A percentile compares a stretch with the other conserved stretches of the same genome.
Conservation (phyloP, 176 grass and related monocot genomes). For the Carex pumila region DNA sequence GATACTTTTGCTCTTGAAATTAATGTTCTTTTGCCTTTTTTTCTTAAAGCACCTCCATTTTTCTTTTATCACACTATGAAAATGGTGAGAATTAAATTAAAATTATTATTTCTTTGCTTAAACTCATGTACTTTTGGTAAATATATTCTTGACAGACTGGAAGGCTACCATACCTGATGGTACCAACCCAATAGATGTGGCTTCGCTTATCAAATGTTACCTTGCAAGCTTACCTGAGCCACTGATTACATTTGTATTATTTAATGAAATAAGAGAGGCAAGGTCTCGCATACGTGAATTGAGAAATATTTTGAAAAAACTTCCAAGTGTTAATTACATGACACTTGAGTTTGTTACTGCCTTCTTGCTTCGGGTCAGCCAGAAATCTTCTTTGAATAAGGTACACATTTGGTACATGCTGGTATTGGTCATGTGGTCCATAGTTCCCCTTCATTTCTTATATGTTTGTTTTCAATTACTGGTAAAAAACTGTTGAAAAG, state of each 20-base stretch:
- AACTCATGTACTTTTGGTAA: background rate
- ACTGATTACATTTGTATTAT: constrained; percentile 66
- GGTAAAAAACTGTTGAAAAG: background rate
- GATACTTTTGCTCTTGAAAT: constrained; percentile 7
- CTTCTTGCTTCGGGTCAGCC: constrained; percentile 75
- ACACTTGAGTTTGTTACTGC: constrained; percentile 91
- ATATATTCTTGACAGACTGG: constrained; percentile 46
- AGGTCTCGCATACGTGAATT: constrained; percentile 78
- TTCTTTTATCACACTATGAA: background rate
- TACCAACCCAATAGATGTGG: constrained; percentile 56
- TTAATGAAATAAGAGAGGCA: constrained; percentile 75
- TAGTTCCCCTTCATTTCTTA: background rate
- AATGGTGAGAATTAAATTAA: background rate
- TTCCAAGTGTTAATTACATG: constrained; percentile 96
- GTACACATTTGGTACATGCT: constrained; percentile 21
- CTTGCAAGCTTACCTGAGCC: constrained; percentile 91
- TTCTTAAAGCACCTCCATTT: background rate
- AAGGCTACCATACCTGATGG: constrained; percentile 68
- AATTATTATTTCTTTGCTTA: background rate
- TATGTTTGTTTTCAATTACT: background rate
- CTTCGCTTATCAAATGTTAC: constrained; percentile 83
- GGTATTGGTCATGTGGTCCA: background rate
- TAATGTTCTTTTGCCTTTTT: background rate
- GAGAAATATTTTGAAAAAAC: constrained; percentile 92
- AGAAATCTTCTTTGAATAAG: constrained; percentile 93